Evolutionary conservation across 2,329 filamentous ascomycete genomes (phyloP).

Genomic region (Clarireedia hainanense): DNA sequence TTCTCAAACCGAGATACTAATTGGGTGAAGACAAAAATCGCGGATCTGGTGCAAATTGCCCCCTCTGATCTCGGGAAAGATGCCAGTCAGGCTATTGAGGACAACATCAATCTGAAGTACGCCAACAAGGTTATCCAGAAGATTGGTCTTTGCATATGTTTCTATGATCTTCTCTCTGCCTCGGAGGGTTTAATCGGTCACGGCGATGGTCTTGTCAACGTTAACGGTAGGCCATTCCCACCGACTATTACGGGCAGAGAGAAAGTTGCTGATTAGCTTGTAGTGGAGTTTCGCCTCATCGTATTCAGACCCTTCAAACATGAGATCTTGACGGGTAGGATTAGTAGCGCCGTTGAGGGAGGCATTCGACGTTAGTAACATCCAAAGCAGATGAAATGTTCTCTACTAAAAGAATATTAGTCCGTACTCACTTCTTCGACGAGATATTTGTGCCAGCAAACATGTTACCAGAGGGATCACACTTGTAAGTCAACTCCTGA

Average conservation of each 20-base stretch:
- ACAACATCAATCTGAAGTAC: conserved; percentile 96
- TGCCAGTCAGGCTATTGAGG: conserved; percentile 79
- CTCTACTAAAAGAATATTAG: conserved; percentile 30
- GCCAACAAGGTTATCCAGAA: conserved; percentile 93
- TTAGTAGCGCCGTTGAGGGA: conserved; percentile 62
- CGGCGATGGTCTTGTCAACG: conserved; percentile 84
- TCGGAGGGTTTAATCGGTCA: conserved; percentile 93
- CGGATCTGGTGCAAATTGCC: conserved; percentile 87
- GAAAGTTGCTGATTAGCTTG: conserved; percentile 5
- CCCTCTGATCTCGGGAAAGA: conserved; percentile 82
- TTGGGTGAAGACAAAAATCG: conserved; percentile 70
- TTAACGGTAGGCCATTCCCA: conserved; percentile 59
- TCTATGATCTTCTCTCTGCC: conserved; percentile 83
- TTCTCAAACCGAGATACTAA: conserved; percentile 3
- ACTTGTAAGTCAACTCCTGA: conserved; percentile 56
- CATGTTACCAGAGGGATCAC: conserved; percentile 66
- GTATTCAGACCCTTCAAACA: conserved; percentile 96
- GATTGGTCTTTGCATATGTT: conserved; percentile 84
- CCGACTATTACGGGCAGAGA: not conserved
- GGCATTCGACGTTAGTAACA: conserved; percentile 58
- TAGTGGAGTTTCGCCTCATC: conserved; percentile 86
- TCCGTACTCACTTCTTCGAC: conserved; percentile 87
- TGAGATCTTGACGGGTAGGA: conserved; percentile 80
- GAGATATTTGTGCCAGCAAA: conserved; percentile 76
- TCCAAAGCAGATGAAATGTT: not conserved